phyloP scores from a whole-genome alignment of 164 flowering plant species.

The Magnolia sinica region DNA sequence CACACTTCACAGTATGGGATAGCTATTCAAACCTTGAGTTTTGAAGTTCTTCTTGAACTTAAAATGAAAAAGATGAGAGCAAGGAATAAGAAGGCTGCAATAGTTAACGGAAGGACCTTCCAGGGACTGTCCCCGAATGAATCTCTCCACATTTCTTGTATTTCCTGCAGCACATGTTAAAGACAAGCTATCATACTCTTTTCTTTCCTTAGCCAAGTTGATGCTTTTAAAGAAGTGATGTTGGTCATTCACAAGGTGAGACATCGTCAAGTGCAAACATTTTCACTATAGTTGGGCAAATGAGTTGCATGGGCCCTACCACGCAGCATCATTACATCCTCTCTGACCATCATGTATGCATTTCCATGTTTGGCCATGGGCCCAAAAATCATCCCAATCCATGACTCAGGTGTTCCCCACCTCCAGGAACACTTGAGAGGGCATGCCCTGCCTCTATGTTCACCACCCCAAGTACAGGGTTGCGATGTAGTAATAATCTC shows the following conservation, averaged over 20 bases:
- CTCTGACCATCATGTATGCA: too few relatives aligned
- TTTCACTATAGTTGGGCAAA: too few relatives aligned
- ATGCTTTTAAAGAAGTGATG: not conserved
- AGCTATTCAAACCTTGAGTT: conserved; percentile 51
- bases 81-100: conserved; percentile 24
- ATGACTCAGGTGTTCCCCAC: too few relatives aligned
- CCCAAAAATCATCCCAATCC: too few relatives aligned
- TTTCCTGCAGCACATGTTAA: conserved; percentile 21
- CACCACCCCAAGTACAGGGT: too few relatives aligned
- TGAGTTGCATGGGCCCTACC: too few relatives aligned
- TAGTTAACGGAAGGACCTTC: conserved; percentile 25
- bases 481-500: too few relatives aligned
- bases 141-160: conserved; percentile 10
- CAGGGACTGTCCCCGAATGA: conserved; percentile 22
- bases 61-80: conserved; percentile 36
- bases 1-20: not conserved
- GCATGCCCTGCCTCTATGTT: too few relatives aligned
- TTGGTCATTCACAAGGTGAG: not conserved
- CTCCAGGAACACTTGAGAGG: too few relatives aligned
- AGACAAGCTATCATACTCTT: not conserved
- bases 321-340: too few relatives aligned
- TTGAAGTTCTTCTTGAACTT: conserved; percentile 57
- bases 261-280: too few relatives aligned
- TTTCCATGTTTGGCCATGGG: too few relatives aligned
- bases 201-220: not conserved